Evolutionary conservation across 257 asterid genomes (phyloP), one percentile per base, ranked within the genome.

Genomic region (Forsythia viridissima): DNA sequence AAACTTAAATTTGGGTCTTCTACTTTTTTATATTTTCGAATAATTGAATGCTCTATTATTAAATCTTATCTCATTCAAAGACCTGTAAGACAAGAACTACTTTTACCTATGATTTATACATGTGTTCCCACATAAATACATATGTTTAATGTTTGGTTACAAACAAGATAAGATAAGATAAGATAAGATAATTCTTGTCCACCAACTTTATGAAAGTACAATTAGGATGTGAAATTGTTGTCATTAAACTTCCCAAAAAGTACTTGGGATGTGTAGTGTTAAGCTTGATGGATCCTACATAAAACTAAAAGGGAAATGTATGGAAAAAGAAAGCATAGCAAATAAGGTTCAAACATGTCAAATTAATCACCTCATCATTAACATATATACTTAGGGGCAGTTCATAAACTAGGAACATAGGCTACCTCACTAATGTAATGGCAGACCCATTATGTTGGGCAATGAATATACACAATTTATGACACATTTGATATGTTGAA

Each of bases 391-490:
- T 83, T 68, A 75, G 79, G 86, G 86, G 84, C 76, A 79, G 81
- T 80, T 85, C 88, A 79, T 88, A 87, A 88, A 87, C 78, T 63
- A 85, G 51, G 89, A 84, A 71, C 84, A 69, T 78, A 71, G 89
- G 94, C 84, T 83, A 80, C 85, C 87, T 82, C 75, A 80, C 76
- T 76, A 82, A 78, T 86, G 82, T 73, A 73, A 86, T 84, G 89
- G 88, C 81, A 63, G 91, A 81, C 93, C 96, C 92, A 79, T 76
- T 85, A 30, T 90, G 93, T 88, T 82, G 92, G 91, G 86, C 70
- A 84, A 86, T 85, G 80, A 79, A 82, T 79, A 82, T 74, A 73
- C 80, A 76, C 21, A 3, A 61, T 61, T 61, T 61, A 61, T 21
- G 36, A 10, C 13, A 20, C 4, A 10, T 59, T 8, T 20, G 5